Evolutionary conservation across 805 yeast genomes (phyloP), one percentile per base, ranked within the genome.

Genomic region (Clavispora fructus): DNA sequence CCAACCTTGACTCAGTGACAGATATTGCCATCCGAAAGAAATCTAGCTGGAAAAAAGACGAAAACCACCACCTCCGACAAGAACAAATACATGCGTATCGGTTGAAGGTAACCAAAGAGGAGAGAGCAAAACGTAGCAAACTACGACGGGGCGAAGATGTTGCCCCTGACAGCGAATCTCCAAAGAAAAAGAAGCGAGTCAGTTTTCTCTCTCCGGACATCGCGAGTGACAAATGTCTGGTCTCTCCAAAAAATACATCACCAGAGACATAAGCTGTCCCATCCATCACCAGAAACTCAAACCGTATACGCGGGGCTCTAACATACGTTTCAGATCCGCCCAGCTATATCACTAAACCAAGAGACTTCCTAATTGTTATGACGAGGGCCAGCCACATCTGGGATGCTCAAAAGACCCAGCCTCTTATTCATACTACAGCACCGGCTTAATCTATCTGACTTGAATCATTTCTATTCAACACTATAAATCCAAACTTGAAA

Each of bases 401-500:
- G 23, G 23, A 5, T 19, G 23, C 23, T 5, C 23, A 19, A 19
- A 19, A 19, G 5, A 19, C 23, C 23, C 23, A 19, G 23, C 23
- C 5, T 19, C 23, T 19, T 19, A 19, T 19, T 5, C 5, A 4
- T 19, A 19, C 23, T 19, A 19, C 23, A 19, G 23, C 23, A 19
- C 23, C 23, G 5, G 23, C 5, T n/a, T n/a, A n/a, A n/a, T 3
- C 23, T 19, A 19, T 19, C 5, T 19, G 5, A 4, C 23, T 19
- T 19, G 5, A 19, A 19, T 19, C 5, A 27, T 7, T 4, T 29
- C 38, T n/a, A 17, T 13, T 12, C 40, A 33, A 25, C 6, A 40
- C 49, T 49, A 64, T 29, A 61, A 56, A 33, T 71, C 75, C 46
- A 65, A 54, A 42, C 70, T 59, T 14, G 71, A 63, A 14, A 94